Base-by-base conservation (phyloP, 495 filamentous ascomycete species). In the Talaromyces nanjingensis region DNA sequence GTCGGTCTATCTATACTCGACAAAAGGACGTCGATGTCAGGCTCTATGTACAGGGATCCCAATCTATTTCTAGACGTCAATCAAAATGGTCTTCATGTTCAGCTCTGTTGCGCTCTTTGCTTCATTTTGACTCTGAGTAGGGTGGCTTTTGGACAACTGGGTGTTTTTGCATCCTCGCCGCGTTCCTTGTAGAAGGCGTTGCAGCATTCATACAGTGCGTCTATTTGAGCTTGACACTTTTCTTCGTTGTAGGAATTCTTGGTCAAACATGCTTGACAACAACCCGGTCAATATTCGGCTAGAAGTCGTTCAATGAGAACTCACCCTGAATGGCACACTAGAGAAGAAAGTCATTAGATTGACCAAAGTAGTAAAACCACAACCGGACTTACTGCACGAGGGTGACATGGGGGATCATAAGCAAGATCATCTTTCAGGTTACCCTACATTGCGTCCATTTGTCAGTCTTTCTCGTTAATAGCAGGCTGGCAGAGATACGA, bases 161-260 rank as follows among this genome's bases (percentile, higher is more conserved):
- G 84, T 2, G 87, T 89, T 33, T 83, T 84, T 12, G 91, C 91
- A 18, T 85, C 76, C 52, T 96, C 90, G 6, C 96, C 93, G 59
- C 88, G 83, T 60, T 83, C 81, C 71, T 87, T 74, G 76, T 99
- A 98, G 74, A 99, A 96, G 33, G 83, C 79, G 66, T 92, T 87
- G 75, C 94, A 99, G 73, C 94, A 99, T 70, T 94, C 88, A 72
- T 98, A 99, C 24, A 99, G 77, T n/a, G 91, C 90, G 72, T 97
- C 89, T 56, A 99, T 84, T 68, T 94, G 81, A 11, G 81, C 72
- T 65, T 85, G 80, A 75, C 94, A 99, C 70, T 88, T 96, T 25
- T 84, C 85, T 79, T 99, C 92, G 52, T 96, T 80, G 73, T 89
- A 97, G n/a, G 86, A 87, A 70, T 91, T 91, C 76, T 87, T 96